phyloP scores from a whole-genome alignment of 352 stramenopile genomes.

The Globisporangium camurandrum region DNA sequence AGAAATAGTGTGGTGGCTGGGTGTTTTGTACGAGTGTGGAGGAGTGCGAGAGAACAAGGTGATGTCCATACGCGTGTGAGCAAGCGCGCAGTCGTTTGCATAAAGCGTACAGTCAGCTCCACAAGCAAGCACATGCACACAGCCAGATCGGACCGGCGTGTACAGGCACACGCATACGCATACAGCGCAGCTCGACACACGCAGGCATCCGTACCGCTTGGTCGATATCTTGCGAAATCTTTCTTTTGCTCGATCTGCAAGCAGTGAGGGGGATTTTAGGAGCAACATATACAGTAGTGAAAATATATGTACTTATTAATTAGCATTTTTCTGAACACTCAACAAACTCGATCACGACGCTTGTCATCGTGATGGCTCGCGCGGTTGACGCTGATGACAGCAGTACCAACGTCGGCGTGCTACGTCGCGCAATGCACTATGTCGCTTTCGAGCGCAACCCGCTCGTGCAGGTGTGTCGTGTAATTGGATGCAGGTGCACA shows the following conservation, averaged over 20 bases:
- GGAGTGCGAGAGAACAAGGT: neutral
- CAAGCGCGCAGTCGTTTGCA: neutral
- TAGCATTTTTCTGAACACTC: neutral
- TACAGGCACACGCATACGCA: neutral
- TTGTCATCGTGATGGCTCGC: too few species aligned
- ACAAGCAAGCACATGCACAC: neutral
- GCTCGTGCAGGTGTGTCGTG: slow-evolving; percentile 40
- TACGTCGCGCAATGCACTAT: slow-evolving; percentile 41
- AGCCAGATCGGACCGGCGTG: neutral
- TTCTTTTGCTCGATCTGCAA: neutral
- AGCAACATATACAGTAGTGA: neutral
- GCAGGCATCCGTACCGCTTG: neutral
- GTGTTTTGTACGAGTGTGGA: neutral
- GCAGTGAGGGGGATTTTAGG: neutral
- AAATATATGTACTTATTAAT: neutral
- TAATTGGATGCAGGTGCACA: neutral
- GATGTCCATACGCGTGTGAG: too few species aligned
- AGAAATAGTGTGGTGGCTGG: neutral
- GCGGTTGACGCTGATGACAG: neutral
- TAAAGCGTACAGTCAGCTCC: neutral
- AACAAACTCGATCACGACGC: too few species aligned
- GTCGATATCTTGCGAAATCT: slow-evolving; percentile 1
- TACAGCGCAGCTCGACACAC: neutral
- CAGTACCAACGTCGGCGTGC: slow-evolving; percentile 5
- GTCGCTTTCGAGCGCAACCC: slow-evolving; percentile 61